phyloP scores from a whole-genome alignment of 1,139 yeast species.

The Sugiyamaella novakii region DNA sequence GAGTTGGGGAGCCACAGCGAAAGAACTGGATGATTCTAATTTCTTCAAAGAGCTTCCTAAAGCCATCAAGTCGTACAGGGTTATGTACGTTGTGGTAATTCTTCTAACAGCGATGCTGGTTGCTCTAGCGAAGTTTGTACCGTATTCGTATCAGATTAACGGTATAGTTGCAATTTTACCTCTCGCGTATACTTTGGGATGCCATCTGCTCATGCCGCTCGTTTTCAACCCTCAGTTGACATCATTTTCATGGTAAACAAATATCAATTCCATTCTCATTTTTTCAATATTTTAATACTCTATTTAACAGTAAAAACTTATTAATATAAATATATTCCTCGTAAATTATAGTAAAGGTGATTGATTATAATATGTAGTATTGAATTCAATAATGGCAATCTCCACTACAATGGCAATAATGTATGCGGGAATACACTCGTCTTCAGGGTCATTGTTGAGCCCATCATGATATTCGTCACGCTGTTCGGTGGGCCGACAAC shows the following conservation, averaged over 20 bases:
- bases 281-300: too few relatives aligned
- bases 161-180: not conserved
- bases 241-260: not conserved
- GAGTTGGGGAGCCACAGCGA: slow-evolving; percentile 2
- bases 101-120: not conserved
- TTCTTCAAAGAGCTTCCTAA: slow-evolving; percentile 1
- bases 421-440: too few relatives aligned
- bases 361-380: too few relatives aligned
- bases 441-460: too few relatives aligned
- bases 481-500: slow-evolving; percentile 45
- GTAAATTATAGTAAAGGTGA: too few relatives aligned
- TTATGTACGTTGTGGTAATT: not conserved
- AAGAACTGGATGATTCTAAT: slow-evolving; percentile 1
- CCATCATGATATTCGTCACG: slow-evolving; percentile 44
- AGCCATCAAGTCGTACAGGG: not conserved
- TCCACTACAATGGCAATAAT: too few relatives aligned
- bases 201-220: not conserved
- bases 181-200: not conserved
- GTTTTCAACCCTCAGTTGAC: not conserved
- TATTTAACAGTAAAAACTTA: too few relatives aligned
- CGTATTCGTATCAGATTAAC: not conserved
- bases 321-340: too few relatives aligned
- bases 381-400: too few relatives aligned
- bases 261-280: too few relatives aligned
- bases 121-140: not conserved